These are phyloP conservation scores for Beauveria scarabaeidicola DNA, from an alignment of 2,329 filamentous ascomycete species.

Conservation along the genomic window DNA sequence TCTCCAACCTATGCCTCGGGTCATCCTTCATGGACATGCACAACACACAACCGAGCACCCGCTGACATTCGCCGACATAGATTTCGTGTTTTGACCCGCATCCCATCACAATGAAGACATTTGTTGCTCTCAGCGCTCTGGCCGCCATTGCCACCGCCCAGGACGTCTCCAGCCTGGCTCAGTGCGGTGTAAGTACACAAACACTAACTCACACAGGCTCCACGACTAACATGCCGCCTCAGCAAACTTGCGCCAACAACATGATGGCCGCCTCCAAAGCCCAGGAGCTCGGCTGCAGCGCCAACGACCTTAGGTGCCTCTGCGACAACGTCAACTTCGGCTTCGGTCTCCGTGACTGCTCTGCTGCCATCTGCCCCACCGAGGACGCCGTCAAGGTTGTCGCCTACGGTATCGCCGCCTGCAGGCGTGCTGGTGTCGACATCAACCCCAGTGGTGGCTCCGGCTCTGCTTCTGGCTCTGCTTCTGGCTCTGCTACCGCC, in stretches of 20 bases:
- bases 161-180: constrained; percentile 32
- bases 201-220: background rate
- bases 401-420: constrained; percentile 30
- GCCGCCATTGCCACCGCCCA: constrained; percentile 34
- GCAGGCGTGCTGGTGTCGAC: constrained; percentile 24
- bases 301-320: constrained; percentile 35
- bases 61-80: constrained; percentile 16
- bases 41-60: background rate
- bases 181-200: constrained; percentile 43
- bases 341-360: constrained; percentile 45
- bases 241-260: constrained; percentile 42
- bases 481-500: constrained; percentile 6
- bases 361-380: constrained; percentile 32
- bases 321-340: constrained; percentile 39
- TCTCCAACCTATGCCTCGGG: too few relatives aligned
- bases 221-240: constrained; percentile 11
- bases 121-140: constrained; percentile 34
- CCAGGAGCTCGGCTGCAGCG: constrained; percentile 35
- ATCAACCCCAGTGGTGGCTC: background rate
- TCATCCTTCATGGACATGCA: background rate
- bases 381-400: constrained; percentile 29
- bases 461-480: background rate
- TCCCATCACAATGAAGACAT: constrained; percentile 41
- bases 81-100: constrained; percentile 12
- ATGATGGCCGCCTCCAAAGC: constrained; percentile 38